These are phyloP conservation scores for Cornus suecica DNA, from an alignment of 148 eudicot species.

Conservation along the genomic window DNA sequence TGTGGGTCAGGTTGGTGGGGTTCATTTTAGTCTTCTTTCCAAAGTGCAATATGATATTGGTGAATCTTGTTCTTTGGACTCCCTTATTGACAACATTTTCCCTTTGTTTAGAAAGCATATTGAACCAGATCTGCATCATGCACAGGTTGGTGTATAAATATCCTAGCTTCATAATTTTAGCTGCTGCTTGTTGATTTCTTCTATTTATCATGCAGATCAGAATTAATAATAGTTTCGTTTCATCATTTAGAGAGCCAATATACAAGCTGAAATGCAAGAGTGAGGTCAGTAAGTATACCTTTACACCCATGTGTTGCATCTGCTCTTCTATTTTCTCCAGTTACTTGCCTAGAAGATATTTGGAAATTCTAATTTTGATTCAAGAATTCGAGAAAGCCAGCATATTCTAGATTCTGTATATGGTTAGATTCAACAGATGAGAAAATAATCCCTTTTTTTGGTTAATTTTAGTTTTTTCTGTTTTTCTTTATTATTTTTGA, in stretches of 20 bases:
- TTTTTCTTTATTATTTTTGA: not conserved
- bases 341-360: not conserved
- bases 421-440: too few relatives aligned
- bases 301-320: not conserved
- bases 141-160: conserved; percentile 59
- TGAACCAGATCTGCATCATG: conserved; percentile 99
- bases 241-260: conserved; percentile 97
- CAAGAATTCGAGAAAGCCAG: not conserved
- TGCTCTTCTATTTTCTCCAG: not conserved
- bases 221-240: conserved; percentile 95
- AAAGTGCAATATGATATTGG: conserved; percentile 98
- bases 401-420: not conserved
- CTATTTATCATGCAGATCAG: conserved; percentile 72
- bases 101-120: conserved; percentile 96
- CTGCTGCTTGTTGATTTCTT: conserved; percentile 20
- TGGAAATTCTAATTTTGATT: not conserved
- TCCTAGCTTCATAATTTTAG: not conserved
- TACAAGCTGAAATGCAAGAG: conserved; percentile 96
- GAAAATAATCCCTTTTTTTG: too few relatives aligned
- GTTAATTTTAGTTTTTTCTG: too few relatives aligned
- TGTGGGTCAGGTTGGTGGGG: conserved; percentile 85
- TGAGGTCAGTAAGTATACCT: conserved; percentile 55
- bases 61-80: conserved; percentile 88
- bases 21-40: conserved; percentile 98
- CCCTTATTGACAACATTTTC: conserved; percentile 95